phyloP scores from a whole-genome alignment of 164 flowering plant species.

The Cinnamomum micranthum region DNA sequence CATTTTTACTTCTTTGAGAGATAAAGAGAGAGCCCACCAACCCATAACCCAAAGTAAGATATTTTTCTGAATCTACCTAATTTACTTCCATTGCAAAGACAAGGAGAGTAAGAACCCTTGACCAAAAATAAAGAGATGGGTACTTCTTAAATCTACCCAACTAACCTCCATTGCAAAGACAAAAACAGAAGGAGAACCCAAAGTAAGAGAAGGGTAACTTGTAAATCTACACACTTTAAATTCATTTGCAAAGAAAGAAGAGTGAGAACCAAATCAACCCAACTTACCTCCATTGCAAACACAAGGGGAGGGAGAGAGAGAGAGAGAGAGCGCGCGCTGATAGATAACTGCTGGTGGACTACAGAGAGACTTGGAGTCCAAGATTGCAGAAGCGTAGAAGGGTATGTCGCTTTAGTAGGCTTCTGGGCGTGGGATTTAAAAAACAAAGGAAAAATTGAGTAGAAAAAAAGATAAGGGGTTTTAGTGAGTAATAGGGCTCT shows the following conservation, averaged over 20 bases:
- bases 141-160: not conserved
- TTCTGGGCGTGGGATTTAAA: not conserved
- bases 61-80: not conserved
- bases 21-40: no score
- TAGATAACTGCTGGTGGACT: not conserved
- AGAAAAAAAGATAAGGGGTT: not conserved
- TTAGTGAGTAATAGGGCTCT: not conserved
- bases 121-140: not conserved
- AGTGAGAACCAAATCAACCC: not conserved
- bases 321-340: not conserved
- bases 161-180: conserved; percentile 1
- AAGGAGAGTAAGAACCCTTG: not conserved
- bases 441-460: not conserved
- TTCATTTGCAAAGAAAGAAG: no score
- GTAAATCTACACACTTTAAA: no score
- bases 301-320: not conserved
- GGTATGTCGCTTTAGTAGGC: not conserved
- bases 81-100: not conserved
- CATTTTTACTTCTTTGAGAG: no score
- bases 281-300: not conserved
- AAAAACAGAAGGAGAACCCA: conserved; percentile 1
- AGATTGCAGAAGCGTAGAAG: not conserved
- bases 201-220: no score
- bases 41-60: not conserved
- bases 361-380: not conserved